A percentile compares a stretch with the other conserved stretches of the same genome.
phyloP scores from a whole-genome alignment of 768 basidiomycete genomes.

The Kwoniella dejecticola region DNA sequence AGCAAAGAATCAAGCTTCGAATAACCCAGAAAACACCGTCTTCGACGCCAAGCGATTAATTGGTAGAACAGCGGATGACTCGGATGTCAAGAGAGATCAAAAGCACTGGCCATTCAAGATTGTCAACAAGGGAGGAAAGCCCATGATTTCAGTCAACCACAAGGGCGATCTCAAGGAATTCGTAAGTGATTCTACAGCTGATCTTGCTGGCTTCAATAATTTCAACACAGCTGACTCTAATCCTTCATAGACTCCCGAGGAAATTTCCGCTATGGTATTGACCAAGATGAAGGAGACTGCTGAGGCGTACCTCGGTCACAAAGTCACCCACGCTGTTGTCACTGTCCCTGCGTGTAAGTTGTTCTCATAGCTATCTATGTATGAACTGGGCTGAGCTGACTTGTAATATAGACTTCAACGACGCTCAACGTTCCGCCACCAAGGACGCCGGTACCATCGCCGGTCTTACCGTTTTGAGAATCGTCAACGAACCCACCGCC shows the following conservation, averaged over 20 bases:
- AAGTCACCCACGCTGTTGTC: slow-evolving; percentile 67
- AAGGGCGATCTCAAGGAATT: slow-evolving; percentile 63
- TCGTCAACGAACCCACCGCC: slow-evolving; percentile 98
- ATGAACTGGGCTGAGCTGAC: slow-evolving; percentile 4
- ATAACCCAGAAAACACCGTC: slow-evolving; percentile 89
- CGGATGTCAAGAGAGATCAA: slow-evolving; percentile 60
- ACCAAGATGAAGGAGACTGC: slow-evolving; percentile 72
- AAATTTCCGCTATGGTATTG: slow-evolving; percentile 69
- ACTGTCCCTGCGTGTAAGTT: slow-evolving; percentile 73
- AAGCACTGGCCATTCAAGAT: slow-evolving; percentile 60
- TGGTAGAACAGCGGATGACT: slow-evolving; percentile 78
- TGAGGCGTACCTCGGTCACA: slow-evolving; percentile 67
- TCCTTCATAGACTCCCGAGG: slow-evolving; percentile 61
- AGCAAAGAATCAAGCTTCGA: slow-evolving; percentile 93
- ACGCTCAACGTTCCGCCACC: slow-evolving; percentile 97
- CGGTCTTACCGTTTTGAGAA: slow-evolving; percentile 93
- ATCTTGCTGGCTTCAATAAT: no score
- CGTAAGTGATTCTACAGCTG: slow-evolving; percentile 30
- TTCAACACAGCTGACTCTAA: slow-evolving; percentile 10
- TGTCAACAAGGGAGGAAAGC: slow-evolving; percentile 56
- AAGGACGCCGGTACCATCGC: slow-evolving; percentile 96
- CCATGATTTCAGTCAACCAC: slow-evolving; percentile 61
- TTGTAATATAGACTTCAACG: slow-evolving; percentile 73
- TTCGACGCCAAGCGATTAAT: slow-evolving; percentile 97
- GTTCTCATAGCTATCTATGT: neutral